Evolutionary conservation across 768 basidiomycete species (phyloP).

Genomic region (Boletales sp.): DNA sequence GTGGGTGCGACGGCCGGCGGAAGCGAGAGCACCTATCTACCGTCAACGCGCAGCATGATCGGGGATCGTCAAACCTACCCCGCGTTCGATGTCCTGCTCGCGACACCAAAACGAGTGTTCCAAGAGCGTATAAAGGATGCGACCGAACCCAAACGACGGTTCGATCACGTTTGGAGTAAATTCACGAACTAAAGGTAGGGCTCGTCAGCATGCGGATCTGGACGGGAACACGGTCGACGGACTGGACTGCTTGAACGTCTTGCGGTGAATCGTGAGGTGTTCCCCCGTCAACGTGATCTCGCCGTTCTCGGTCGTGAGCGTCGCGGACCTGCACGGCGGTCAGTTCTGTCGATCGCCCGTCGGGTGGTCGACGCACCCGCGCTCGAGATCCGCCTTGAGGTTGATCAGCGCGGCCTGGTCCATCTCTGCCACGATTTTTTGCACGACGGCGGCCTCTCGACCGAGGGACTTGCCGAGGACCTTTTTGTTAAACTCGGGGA

Average conservation of each 20-base stretch:
- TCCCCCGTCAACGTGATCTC: constrained; percentile 71
- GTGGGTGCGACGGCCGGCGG: constrained; percentile 90
- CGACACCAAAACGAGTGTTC: constrained; percentile 97
- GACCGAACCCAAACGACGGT: constrained; percentile 96
- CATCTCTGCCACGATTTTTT: constrained; percentile 62
- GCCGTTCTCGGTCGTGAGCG: constrained; percentile 58
- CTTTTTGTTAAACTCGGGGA: constrained; percentile 85
- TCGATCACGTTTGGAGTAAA: constrained; percentile 98
- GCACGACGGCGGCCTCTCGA: constrained; percentile 67
- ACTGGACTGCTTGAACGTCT: constrained; percentile 87
- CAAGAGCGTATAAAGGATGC: constrained; percentile 89
- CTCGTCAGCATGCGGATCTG: constrained; percentile 13
- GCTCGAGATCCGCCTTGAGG: constrained; percentile 66
- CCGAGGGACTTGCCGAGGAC: constrained; percentile 85
- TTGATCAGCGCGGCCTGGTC: constrained; percentile 60
- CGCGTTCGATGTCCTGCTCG: constrained; percentile 87
- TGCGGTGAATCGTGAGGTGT: constrained; percentile 72
- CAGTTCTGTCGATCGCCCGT: background rate
- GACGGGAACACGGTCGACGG: constrained; percentile 23
- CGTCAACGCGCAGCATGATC: background rate
- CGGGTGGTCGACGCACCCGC: constrained; percentile 51
- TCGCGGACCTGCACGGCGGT: constrained; percentile 43
- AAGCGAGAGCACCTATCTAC: constrained; percentile 76
- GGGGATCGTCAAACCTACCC: constrained; percentile 47
- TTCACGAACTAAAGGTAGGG: constrained; percentile 70